Evolutionary conservation across 2,329 filamentous ascomycete genomes (phyloP), one percentile per base, ranked within the genome.

Genomic region (Endocalyx cinctus): DNA sequence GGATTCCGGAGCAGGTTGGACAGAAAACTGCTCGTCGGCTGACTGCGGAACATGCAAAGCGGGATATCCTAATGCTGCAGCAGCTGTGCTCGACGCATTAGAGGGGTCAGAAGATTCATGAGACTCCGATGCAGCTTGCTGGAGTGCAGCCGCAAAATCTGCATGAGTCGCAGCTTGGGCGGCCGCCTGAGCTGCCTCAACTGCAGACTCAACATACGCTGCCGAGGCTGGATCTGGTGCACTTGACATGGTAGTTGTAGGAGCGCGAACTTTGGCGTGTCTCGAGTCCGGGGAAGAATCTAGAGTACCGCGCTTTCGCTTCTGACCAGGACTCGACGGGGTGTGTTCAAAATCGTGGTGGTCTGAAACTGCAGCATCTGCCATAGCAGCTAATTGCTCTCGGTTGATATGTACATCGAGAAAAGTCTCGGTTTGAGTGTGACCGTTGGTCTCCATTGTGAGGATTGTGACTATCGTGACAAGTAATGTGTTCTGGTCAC

Each of bases 21-120:
- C 64, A 5, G 72, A 72, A 52, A 79, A 79, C 12, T 74, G 72
- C 57, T 78, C 74, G 47, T 77, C 74, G 1, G 74, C 78, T 4
- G 72, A 63, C 15, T 68, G 64, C 4, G 74, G 74, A 3, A 78
- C 69, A 42, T 78, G 74, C 4, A 79, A 59, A 2, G 73, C 74
- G 5, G 74, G 74, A 48, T 77, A 79, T 35, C 69, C 69, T 3
- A 79, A 59, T 17, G 74, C 74, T 10, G 75, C 75, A 25, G 76
- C 74, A 5, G 75, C 75, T 11, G 75, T 79, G 46, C 66, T 77
- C 4, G 74, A 75, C 14, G 72, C 74, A 47, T 69, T 73, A 35
- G 67, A 61, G 10, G 69, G 64, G 42, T 76, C 70, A 10, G 69
- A 51, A 8, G 63, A 54, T 32, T 72, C 70, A 10, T 61, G 57